Evolutionary conservation across 306 rosid species (phyloP).

Genomic region (Herpetospermum pedunculosum): DNA sequence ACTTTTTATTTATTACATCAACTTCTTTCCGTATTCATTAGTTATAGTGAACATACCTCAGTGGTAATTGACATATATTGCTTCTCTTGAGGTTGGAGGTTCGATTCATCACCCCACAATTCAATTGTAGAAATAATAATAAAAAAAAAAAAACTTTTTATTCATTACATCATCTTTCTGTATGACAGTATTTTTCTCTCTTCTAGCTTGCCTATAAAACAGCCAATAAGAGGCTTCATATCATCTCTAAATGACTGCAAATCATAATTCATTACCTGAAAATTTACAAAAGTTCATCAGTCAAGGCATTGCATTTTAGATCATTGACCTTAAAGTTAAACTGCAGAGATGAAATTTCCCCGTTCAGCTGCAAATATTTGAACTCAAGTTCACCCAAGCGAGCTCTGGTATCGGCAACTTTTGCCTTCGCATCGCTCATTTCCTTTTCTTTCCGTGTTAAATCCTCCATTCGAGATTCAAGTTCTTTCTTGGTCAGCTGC

Average conservation of each 20-base stretch:
- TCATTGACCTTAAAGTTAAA: conserved; percentile 50
- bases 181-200: neutral
- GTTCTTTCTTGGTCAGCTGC: conserved; percentile 35
- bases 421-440: conserved; percentile 26
- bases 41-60: no score
- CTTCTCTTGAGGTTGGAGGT: no score
- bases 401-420: conserved; percentile 33
- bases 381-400: conserved; percentile 49
- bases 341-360: conserved; percentile 30
- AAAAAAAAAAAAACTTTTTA: neutral
- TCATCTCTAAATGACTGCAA: neutral
- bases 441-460: conserved; percentile 53
- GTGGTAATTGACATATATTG: no score
- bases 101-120: no score
- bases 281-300: conserved; percentile 35
- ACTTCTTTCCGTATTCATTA: neutral
- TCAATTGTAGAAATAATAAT: no score
- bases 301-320: conserved; percentile 32
- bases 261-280: neutral
- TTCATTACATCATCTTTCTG: conserved; percentile 1
- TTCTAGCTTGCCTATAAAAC: neutral
- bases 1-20: neutral
- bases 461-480: conserved; percentile 33
- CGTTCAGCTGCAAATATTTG: conserved; percentile 31
- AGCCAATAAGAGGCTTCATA: neutral